Base-by-base conservation (phyloP, 129 eudicot genomes). In the Flaveria ramosissima region DNA sequence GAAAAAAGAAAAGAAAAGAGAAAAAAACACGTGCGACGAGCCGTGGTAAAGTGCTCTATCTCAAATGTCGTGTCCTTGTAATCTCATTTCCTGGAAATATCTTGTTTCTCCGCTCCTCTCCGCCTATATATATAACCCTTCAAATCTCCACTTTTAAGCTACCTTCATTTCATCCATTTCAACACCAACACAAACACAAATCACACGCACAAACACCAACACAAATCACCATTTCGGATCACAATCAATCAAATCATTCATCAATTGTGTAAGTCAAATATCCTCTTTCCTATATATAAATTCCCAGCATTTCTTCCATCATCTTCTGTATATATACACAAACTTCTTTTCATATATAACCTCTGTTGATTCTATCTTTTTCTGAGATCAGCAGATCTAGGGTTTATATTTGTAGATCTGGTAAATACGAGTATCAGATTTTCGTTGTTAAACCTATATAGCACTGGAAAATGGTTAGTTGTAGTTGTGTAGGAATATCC, bases 401-500 rank as follows among this genome's bases (percentile, higher is more conserved):
- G 64, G 64, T 57, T n/a, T 72, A 63, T 69, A 42, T 7, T 56
- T 69, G 14, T 43, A 77, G 81, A 77, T 77, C 76, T 69, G 43
- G 26, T 75, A 6, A 6, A 12, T 68, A 43, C 7, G 9, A 17
- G 6, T 5, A 65, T 68, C 20, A 45, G 3, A 11, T 45, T 69
- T 70, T 24, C 9, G 7, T 4, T 69, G 16, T 26, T 26, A 30
- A 3, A 24, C 27, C 17, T 26, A 15, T 62, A 55, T 73, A 60
- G 21, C 41, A 27, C 10, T 43, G 56, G 68, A 51, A n/a, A 72
- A 88, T 90, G 92, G 88, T 36, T 75, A 77, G 89, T 68, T 79
- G 81, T 63, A 79, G 82, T 48, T 88, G 94, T 82, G 71, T 90
- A 75, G 92, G 88, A 30, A n/a, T 90, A 27, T 79, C 89, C 45